A percentile compares a stretch with the other conserved stretches of the same genome.
phyloP scores from a whole-genome alignment of 352 stramenopile genomes.

The Phytopythium delawarense region DNA sequence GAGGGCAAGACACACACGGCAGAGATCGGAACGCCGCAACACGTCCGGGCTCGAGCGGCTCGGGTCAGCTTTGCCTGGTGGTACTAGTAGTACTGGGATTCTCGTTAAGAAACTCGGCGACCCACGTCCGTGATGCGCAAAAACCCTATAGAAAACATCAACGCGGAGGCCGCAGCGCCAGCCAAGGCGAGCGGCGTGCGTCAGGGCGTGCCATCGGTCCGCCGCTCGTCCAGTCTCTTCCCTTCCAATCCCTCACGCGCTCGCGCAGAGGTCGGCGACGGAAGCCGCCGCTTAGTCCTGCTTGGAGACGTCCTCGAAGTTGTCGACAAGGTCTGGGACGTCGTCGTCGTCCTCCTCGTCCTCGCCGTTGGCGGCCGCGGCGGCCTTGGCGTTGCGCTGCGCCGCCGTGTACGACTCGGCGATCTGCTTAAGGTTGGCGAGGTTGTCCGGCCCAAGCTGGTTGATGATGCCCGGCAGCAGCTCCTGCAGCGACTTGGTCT shows the following conservation, averaged over 20 bases:
- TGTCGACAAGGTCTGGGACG: conserved; percentile 97
- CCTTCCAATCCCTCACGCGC: background rate
- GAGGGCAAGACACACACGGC: background rate
- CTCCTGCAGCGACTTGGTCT: conserved; percentile 97
- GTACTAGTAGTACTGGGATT: conserved; percentile 61
- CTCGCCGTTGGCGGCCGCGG: conserved; percentile 34
- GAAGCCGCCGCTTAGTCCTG: conserved; percentile 60
- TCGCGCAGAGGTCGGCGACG: conserved; percentile 5
- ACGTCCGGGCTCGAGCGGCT: conserved; percentile 9
- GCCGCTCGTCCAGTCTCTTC: conserved; percentile 3
- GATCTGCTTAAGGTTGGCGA: conserved; percentile 94
- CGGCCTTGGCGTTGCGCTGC: conserved; percentile 75
- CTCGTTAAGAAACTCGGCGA: conserved; percentile 35
- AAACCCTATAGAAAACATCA: conserved; percentile 28
- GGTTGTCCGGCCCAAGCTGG: conserved; percentile 97
- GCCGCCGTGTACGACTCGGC: conserved; percentile 84
- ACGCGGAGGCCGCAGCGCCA: conserved; percentile 4
- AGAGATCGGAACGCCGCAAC: background rate
- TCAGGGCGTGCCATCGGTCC: background rate
- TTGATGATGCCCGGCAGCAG: conserved; percentile 98
- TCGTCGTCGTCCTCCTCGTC: conserved; percentile 93
- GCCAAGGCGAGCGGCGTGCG: background rate
- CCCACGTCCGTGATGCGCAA: conserved; percentile 32
- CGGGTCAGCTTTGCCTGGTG: conserved; percentile 40
- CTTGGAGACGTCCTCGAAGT: conserved; percentile 97